phyloP scores from a whole-genome alignment of 2,329 filamentous ascomycete species.

The Pseudocercospora crystallina region DNA sequence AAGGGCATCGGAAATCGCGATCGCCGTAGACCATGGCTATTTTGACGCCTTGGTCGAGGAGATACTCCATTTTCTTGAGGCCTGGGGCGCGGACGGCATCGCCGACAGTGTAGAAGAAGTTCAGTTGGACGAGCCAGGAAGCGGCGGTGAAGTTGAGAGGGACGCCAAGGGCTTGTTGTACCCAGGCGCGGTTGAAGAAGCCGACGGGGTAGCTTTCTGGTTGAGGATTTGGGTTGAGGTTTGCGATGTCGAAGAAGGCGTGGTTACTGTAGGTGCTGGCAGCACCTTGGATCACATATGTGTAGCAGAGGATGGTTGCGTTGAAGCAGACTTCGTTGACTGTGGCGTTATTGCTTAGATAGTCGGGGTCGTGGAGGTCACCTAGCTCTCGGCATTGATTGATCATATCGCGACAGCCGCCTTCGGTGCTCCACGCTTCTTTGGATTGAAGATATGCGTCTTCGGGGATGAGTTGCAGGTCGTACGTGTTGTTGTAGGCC shows the following conservation, averaged over 20 bases:
- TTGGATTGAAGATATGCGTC: conserved; percentile 37
- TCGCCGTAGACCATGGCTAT: conserved; percentile 32
- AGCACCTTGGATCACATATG: conserved; percentile 13
- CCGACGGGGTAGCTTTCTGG: conserved; percentile 31
- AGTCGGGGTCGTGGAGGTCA: conserved; percentile 50
- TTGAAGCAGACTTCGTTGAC: conserved; percentile 44
- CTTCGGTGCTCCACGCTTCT: conserved; percentile 46
- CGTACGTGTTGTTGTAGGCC: conserved; percentile 64
- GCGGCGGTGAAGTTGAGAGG: conserved; percentile 46
- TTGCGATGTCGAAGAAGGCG: conserved; percentile 27
- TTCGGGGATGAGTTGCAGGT: conserved; percentile 55
- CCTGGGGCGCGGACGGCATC: conserved; percentile 23
- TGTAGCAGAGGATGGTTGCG: conserved; percentile 20
- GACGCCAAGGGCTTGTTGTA: conserved; percentile 49
- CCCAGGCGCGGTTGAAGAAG: conserved; percentile 47
- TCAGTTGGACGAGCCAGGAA: conserved; percentile 8
- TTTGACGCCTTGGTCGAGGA: conserved; percentile 27
- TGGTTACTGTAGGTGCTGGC: conserved; percentile 17
- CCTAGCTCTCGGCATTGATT: conserved; percentile 51
- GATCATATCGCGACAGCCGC: conserved; percentile 54
- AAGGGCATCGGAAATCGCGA: conserved; percentile 30
- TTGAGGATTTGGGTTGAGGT: conserved; percentile 23
- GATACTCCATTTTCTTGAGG: conserved; percentile 27
- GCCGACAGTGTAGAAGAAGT: conserved; percentile 16
- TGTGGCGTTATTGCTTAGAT: conserved; percentile 39